These are phyloP conservation scores for Botrytis pseudocinerea DNA, from an alignment of 2,329 filamentous ascomycete species.

Conservation along the genomic window DNA sequence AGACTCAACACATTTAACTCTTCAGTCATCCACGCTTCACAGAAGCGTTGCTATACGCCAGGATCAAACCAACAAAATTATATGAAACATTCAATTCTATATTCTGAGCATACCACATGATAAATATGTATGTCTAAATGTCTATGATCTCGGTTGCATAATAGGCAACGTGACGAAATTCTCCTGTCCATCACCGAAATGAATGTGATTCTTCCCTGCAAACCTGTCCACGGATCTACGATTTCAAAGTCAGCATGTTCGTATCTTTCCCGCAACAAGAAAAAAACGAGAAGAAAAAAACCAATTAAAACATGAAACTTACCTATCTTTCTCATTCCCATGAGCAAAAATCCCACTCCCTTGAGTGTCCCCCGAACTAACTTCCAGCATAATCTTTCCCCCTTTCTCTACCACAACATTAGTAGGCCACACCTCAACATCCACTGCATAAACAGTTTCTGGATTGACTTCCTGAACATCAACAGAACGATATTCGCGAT, in stretches of 20 bases:
- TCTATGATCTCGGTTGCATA: background rate
- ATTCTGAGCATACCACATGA: background rate
- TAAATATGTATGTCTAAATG: background rate
- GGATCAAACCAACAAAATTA: fast-evolving
- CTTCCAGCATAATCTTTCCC: background rate
- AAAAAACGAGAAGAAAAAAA: too few relatives aligned
- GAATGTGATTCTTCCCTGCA: background rate
- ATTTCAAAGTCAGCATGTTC: background rate
- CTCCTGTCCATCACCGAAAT: background rate
- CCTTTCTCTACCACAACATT: background rate
- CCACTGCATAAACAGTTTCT: background rate
- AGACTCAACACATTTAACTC: background rate
- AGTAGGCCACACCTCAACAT: background rate
- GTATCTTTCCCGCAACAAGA: background rate
- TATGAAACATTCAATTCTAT: background rate
- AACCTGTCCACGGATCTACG: background rate
- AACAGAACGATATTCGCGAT: background rate
- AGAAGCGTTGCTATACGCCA: background rate
- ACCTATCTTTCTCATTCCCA: background rate
- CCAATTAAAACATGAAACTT: background rate
- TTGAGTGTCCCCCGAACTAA: background rate
- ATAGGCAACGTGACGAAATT: background rate
- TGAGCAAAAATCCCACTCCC: background rate
- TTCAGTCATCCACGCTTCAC: background rate
- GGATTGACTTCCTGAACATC: background rate